phyloP scores from a whole-genome alignment of 768 basidiomycete species.

The Clitopilus passeckerianus region DNA sequence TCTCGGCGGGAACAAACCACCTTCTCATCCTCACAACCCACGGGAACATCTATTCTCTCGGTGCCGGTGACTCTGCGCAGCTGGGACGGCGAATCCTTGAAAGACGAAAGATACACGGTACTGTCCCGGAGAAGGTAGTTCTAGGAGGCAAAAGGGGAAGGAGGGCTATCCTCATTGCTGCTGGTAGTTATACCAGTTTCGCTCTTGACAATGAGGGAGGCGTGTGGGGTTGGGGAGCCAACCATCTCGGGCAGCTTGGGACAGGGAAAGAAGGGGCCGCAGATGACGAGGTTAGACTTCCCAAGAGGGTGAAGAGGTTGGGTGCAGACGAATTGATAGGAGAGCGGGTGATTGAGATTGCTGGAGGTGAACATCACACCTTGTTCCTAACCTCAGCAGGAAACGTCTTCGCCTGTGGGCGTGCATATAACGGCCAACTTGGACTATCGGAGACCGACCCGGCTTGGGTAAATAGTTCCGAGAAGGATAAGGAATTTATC shows the following conservation, averaged over 20 bases:
- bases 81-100: background rate
- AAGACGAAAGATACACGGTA: conserved; percentile 1
- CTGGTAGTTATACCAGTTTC: background rate
- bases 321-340: background rate
- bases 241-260: background rate
- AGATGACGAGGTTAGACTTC: background rate
- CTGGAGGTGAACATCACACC: background rate
- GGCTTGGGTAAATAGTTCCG: background rate
- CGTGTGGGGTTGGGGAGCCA: conserved; percentile 1
- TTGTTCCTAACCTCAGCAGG: background rate
- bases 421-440: background rate
- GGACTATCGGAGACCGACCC: background rate
- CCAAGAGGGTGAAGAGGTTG: background rate
- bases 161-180: background rate
- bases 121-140: background rate
- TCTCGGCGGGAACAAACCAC: background rate
- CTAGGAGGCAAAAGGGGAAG: background rate
- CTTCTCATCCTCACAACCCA: background rate
- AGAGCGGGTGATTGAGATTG: background rate
- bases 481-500: background rate
- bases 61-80: background rate
- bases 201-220: background rate
- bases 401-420: background rate
- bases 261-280: background rate
- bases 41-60: background rate